A percentile compares a stretch with the other conserved stretches of the same genome.
These are phyloP conservation scores for Podaxis mareebaensis DNA, from an alignment of 768 basidiomycete species.

Conservation along the genomic window DNA sequence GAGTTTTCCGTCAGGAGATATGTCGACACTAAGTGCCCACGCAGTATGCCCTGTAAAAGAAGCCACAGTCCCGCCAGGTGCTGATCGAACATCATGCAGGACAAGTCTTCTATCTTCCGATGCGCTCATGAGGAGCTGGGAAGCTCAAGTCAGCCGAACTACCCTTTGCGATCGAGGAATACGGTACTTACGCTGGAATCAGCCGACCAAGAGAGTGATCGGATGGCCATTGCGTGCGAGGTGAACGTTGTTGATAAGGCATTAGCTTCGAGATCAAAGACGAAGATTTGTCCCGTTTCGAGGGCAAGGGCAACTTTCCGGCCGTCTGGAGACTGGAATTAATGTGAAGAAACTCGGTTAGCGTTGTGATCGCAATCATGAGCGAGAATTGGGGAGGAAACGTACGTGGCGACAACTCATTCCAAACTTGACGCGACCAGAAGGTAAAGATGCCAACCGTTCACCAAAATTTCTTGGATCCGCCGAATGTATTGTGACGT, in stretches of 20 bases:
- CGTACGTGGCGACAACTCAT: slow-evolving; percentile 72
- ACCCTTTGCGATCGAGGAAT: slow-evolving; percentile 14
- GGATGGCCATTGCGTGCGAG: slow-evolving; percentile 89
- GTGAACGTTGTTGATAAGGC: slow-evolving; percentile 70
- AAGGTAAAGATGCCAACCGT: slow-evolving; percentile 55
- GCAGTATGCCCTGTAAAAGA: slow-evolving; percentile 87
- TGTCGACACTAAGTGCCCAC: slow-evolving; percentile 84
- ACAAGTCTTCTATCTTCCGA: slow-evolving; percentile 93
- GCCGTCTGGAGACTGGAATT: slow-evolving; percentile 82
- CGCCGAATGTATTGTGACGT: slow-evolving; percentile 73
- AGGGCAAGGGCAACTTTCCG: slow-evolving; percentile 77
- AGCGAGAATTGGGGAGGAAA: neutral
- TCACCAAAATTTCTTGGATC: slow-evolving; percentile 66
- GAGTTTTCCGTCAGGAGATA: slow-evolving; percentile 79
- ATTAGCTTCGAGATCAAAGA: slow-evolving; percentile 77
- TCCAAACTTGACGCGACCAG: slow-evolving; percentile 76
- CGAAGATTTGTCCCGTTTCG: slow-evolving; percentile 85
- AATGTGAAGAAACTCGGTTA: slow-evolving; percentile 2
- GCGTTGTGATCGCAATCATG: neutral
- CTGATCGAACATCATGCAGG: slow-evolving; percentile 84
- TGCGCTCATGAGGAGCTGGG: slow-evolving; percentile 80
- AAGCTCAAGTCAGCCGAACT: neutral
- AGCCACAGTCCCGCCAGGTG: slow-evolving; percentile 79
- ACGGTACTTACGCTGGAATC: slow-evolving; percentile 73
- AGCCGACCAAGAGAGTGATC: slow-evolving; percentile 85